Conservation (phyloP, 192 early-diverging fungal species). For the Phycomyces blakesleeanus region DNA sequence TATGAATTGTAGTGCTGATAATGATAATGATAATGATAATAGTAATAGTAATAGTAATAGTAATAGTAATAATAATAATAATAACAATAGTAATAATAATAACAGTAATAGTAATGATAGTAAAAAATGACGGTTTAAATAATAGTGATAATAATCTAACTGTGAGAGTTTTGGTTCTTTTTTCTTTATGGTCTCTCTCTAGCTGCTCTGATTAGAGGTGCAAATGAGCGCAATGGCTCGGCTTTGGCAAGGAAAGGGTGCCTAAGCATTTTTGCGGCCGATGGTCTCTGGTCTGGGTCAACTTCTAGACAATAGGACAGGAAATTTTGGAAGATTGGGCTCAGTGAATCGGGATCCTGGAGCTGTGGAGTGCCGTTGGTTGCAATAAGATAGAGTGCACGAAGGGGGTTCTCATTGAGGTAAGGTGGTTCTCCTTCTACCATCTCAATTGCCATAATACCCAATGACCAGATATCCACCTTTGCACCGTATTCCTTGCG, state of each 20-base stretch:
- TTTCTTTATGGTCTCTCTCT: slow-evolving; percentile 4
- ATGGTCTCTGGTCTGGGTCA: slow-evolving; percentile 75
- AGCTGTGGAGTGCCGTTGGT: slow-evolving; percentile 91
- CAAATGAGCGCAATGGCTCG: slow-evolving; percentile 74
- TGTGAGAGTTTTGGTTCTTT: no score
- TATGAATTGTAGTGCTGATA: no score
- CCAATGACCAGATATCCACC: slow-evolving; percentile 97
- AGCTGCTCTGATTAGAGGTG: slow-evolving; percentile 64
- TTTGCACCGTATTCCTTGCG: slow-evolving; percentile 88
- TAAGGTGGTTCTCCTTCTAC: slow-evolving; percentile 97
- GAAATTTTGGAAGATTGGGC: slow-evolving; percentile 80
- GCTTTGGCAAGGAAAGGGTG: slow-evolving; percentile 86
- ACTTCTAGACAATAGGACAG: slow-evolving; percentile 78
- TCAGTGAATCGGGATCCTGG: slow-evolving; percentile 80
- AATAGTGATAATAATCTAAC: no score
- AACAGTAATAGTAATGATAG: no score
- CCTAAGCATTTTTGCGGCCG: slow-evolving; percentile 71
- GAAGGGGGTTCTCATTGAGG: slow-evolving; percentile 88
- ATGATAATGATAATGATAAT: no score
- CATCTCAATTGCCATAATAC: slow-evolving; percentile 98
- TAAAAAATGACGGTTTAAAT: no score
- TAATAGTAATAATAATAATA: no score
- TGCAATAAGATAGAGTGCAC: slow-evolving; percentile 91
- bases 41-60: no score
- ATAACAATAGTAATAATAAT: no score